These are phyloP conservation scores for Urtica urens DNA, from an alignment of 306 rosid genomes.

Conservation along the genomic window DNA sequence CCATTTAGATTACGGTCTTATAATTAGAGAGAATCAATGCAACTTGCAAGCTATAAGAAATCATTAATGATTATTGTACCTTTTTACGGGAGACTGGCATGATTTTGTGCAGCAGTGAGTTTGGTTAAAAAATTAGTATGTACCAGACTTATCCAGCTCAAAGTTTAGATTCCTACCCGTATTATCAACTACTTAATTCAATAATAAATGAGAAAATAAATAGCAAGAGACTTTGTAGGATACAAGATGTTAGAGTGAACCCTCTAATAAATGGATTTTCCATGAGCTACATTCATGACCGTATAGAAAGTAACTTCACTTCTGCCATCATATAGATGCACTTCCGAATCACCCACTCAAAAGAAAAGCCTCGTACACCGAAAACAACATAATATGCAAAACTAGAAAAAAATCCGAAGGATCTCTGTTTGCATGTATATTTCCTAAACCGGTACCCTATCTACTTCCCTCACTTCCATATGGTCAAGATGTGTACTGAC, in stretches of 20 bases:
- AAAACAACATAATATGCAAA: neutral
- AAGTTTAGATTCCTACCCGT: neutral
- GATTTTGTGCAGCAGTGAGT: too few relatives aligned
- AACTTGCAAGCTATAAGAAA: too few relatives aligned
- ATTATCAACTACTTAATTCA: neutral
- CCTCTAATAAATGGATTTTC: neutral
- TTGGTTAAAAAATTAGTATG: too few relatives aligned
- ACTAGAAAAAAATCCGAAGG: too few relatives aligned
- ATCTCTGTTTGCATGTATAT: too few relatives aligned
- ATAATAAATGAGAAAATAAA: too few relatives aligned
- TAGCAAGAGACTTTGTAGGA: neutral
- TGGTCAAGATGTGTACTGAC: neutral
- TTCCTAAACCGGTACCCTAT: too few relatives aligned
- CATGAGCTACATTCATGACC: neutral
- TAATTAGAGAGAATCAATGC: too few relatives aligned
- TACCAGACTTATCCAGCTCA: neutral
- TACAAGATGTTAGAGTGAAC: neutral
- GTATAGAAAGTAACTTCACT: neutral
- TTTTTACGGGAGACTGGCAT: too few relatives aligned
- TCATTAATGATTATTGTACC: too few relatives aligned
- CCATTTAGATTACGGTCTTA: too few relatives aligned
- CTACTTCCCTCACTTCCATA: neutral
- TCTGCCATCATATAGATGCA: neutral
- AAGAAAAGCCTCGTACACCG: too few relatives aligned
- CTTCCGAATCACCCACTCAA: neutral